Evolutionary conservation across 163 green algal species (phyloP).

Genomic region (Prototheca stagnorum): DNA sequence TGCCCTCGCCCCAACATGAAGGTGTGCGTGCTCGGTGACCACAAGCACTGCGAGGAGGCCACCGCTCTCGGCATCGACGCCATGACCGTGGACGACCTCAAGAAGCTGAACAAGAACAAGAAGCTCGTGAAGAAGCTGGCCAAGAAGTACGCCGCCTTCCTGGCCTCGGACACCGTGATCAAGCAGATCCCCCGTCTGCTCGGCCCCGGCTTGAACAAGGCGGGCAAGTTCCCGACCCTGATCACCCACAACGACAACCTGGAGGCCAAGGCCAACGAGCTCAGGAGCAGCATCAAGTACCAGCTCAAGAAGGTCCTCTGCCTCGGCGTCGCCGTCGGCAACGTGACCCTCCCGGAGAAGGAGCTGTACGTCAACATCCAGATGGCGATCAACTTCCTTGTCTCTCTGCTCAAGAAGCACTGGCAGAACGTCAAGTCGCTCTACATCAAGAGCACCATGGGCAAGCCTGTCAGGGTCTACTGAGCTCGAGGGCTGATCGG

Average conservation of each 20-base stretch:
- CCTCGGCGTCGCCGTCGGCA: constrained; percentile 91
- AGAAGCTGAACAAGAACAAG: constrained; percentile 99
- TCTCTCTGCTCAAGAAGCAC: constrained; percentile 99
- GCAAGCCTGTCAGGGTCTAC: constrained; percentile 84
- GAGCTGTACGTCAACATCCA: constrained; percentile 85
- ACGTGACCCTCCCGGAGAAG: constrained; percentile 78
- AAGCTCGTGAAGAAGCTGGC: constrained; percentile 99
- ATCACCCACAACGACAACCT: constrained; percentile 68
- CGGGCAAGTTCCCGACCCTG: constrained; percentile 96
- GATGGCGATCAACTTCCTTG: constrained; percentile 95
- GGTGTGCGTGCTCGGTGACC: constrained; percentile 95
- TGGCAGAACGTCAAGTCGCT: constrained; percentile 98
- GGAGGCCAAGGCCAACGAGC: constrained; percentile 75
- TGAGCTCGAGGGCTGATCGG: constrained; percentile 33
- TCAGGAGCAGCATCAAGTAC: constrained; percentile 95
- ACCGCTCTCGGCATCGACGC: constrained; percentile 70
- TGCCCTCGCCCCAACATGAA: constrained; percentile 86
- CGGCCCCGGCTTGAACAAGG: constrained; percentile 97
- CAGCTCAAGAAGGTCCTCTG: constrained; percentile 98
- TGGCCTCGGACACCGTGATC: constrained; percentile 96
- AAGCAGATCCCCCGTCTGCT: constrained; percentile 98
- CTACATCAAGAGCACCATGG: constrained; percentile 97
- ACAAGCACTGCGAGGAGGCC: constrained; percentile 94
- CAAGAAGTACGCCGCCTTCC: constrained; percentile 96
- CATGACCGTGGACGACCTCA: constrained; percentile 92